phyloP scores from a whole-genome alignment of 768 basidiomycete genomes.

The Hericium erinaceus region DNA sequence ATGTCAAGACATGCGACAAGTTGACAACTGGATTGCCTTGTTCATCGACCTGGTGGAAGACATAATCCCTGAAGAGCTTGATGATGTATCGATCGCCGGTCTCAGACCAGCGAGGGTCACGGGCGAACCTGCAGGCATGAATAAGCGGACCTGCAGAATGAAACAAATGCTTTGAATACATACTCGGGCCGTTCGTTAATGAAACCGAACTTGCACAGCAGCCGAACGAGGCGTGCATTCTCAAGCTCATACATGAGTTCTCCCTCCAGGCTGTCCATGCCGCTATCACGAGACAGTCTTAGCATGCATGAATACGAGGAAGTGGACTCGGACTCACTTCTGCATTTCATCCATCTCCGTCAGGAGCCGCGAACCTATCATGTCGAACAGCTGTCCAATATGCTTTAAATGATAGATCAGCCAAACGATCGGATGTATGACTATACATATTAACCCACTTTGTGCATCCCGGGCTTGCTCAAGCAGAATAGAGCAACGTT shows the following conservation, averaged over 20 bases:
- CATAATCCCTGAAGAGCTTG: constrained; percentile 96
- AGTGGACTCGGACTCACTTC: constrained; percentile 36
- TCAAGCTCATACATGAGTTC: constrained; percentile 87
- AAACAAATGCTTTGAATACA: constrained; percentile 21
- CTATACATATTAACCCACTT: constrained; percentile 28
- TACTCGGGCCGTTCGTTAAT: constrained; percentile 99
- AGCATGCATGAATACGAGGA: constrained; percentile 1
- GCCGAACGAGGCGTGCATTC: constrained; percentile 83
- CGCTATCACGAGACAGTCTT: constrained; percentile 33
- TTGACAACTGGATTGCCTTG: constrained; percentile 84
- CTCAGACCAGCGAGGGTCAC: constrained; percentile 94
- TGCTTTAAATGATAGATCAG: constrained; percentile 32
- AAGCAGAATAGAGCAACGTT: constrained; percentile 69
- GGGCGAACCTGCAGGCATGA: constrained; percentile 62
- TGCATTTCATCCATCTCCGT: constrained; percentile 84
- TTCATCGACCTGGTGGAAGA: constrained; percentile 96
- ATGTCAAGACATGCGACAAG: constrained; percentile 82
- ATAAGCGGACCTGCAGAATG: neutral
- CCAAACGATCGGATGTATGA: no score
- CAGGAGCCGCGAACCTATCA: constrained; percentile 60
- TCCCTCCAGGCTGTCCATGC: constrained; percentile 70
- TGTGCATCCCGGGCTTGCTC: constrained; percentile 58
- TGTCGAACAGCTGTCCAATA: constrained; percentile 73
- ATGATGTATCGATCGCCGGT: constrained; percentile 97
- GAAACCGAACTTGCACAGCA: constrained; percentile 92